A percentile compares a stretch with the other conserved stretches of the same genome.
Conservation (phyloP, 371 early-diverging fungal species). For the Smittium mucronatum region DNA sequence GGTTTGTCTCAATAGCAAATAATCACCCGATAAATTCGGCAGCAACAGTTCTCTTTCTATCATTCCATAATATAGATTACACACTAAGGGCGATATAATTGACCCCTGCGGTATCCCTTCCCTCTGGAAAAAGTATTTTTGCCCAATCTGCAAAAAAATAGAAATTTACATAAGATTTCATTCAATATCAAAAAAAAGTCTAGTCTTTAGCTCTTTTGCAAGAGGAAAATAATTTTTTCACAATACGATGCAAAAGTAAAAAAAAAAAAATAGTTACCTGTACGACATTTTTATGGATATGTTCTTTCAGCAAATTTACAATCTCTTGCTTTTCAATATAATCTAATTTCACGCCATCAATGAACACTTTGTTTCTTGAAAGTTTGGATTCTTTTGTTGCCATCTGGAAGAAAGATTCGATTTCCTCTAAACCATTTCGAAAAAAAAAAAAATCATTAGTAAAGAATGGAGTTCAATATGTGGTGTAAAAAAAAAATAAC, state of each 20-base stretch:
- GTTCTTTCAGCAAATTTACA: slow-evolving; percentile 37
- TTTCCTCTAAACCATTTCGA: not conserved
- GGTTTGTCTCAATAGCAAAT: slow-evolving; percentile 49
- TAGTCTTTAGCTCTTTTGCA: no score
- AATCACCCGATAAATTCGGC: slow-evolving; percentile 19
- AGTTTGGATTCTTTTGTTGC: not conserved
- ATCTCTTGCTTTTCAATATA: slow-evolving; percentile 25
- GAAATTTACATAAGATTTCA: no score
- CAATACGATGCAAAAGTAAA: no score
- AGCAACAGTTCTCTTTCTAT: slow-evolving; percentile 44
- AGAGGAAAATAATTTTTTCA: no score
- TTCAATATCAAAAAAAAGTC: no score
- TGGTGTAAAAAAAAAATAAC: not conserved
- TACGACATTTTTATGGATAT: slow-evolving; percentile 47
- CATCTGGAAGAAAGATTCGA: not conserved
- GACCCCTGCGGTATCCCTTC: slow-evolving; percentile 86
- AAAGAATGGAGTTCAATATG: not conserved
- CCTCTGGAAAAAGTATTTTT: slow-evolving; percentile 44
- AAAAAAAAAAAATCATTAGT: not conserved
- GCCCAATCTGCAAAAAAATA: slow-evolving; percentile 32
- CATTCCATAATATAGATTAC: slow-evolving; percentile 65
- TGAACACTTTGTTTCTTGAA: not conserved
- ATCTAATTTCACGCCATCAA: not conserved
- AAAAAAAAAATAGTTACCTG: slow-evolving; percentile 24
- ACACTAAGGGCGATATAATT: slow-evolving; percentile 62